These are phyloP conservation scores for Grigorovia yakushimaensis DNA, from an alignment of 805 yeast genomes.

Conservation along the genomic window DNA sequence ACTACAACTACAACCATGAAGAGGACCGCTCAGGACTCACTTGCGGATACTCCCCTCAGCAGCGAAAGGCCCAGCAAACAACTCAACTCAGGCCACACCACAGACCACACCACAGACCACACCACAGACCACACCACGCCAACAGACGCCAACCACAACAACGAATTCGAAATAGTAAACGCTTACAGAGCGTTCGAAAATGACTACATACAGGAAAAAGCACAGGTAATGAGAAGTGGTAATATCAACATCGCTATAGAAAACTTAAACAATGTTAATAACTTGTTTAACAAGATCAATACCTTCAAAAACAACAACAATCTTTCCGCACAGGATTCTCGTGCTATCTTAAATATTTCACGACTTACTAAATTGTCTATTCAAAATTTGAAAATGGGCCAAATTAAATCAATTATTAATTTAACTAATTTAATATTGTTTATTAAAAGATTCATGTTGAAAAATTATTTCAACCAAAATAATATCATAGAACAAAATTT, in stretches of 20 bases:
- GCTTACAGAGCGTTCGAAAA: constrained; percentile 26
- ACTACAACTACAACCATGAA: too few species aligned
- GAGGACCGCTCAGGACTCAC: too few species aligned
- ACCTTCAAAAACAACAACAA: constrained; percentile 30
- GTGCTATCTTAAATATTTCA: constrained; percentile 49
- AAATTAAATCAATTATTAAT: constrained; percentile 40
- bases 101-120: too few species aligned
- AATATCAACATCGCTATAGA: constrained; percentile 42
- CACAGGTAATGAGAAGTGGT: constrained; percentile 47
- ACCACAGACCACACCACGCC: too few species aligned
- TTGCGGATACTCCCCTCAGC: too few species aligned
- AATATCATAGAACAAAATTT: constrained; percentile 15
- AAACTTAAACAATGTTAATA: constrained; percentile 38
- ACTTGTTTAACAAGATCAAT: constrained; percentile 34
- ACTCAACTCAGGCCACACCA: too few species aligned
- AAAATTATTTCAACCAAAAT: constrained; percentile 20
- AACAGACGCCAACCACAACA: too few species aligned
- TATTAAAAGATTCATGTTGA: constrained; percentile 31
- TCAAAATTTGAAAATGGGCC: constrained; percentile 49
- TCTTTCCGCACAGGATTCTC: constrained; percentile 53
- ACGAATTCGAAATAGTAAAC: constrained; percentile 16
- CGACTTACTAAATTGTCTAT: constrained; percentile 57
- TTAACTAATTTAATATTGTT: constrained; percentile 37
- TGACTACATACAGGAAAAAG: constrained; percentile 31
- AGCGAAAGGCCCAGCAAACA: too few species aligned